Evolutionary conservation across 2,329 filamentous ascomycete species (phyloP), one percentile per base, ranked within the genome.

Genomic region (Neocatenulostroma microsporum): DNA sequence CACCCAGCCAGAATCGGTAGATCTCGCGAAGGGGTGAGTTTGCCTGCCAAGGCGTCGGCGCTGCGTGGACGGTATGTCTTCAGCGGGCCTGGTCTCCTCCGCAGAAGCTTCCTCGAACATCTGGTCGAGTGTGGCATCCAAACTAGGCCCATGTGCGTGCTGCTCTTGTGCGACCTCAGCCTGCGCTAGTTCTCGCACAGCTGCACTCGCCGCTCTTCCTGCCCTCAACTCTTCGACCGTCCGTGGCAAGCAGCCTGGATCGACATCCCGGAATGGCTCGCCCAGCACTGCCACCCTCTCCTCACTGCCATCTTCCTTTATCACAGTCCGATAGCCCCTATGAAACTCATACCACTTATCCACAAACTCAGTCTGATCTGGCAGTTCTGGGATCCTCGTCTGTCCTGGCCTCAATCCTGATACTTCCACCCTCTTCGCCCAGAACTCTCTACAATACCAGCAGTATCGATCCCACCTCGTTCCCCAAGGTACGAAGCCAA

Each of bases 371-470:
- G 53, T 55, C 53, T 70, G 67, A 44, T 70, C 65, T 8, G 68
- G 68, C 19, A 61, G 53, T 13, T 64, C 54, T 9, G 68, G 68
- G 27, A 72, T 64, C 12, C 62, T 57, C 8, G 68, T 69, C 41
- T 69, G 62, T 3, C 53, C 55, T 2, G 61, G 55, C n/a, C 60
- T 50, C 18, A 70, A 49, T 4, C 66, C 62, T 12, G 63, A 63
- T 5, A 58, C 60, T 7, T 56, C 55, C 13, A 70, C 56, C 13
- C 68, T 48, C 36, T 68, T 65, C 34, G 57, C 60, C 68, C 68
- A 72, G 51, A 69, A 72, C 31, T 67, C 65, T 52, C 67, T 66
- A 43, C 68, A 72, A 45, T 64, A 68, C 67, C 67, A 70, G 44
- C 68, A 72, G 40, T 72, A 72, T 37, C 63, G 54, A 45, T 71